Percentiles rank a stretch among this genome's conserved stretches.
phyloP scores from a whole-genome alignment of 2,329 filamentous ascomycete genomes.

The Tolypocladium ophioglossoides region DNA sequence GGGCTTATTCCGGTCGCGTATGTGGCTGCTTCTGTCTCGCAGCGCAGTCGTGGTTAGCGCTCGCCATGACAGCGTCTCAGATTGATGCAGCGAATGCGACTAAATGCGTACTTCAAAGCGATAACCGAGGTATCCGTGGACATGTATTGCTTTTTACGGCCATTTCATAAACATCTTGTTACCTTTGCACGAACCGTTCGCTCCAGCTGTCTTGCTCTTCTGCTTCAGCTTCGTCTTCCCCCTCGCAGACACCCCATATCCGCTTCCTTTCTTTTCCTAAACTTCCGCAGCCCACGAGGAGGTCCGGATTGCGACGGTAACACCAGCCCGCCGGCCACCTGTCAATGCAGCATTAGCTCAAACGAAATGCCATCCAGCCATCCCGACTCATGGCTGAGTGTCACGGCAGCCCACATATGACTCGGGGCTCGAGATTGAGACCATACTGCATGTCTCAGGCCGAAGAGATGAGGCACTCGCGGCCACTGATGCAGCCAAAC shows the following conservation, averaged over 20 bases:
- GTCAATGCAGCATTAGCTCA: neutral
- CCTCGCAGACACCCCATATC: too few relatives aligned
- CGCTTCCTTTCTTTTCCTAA: neutral
- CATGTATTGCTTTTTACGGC: too few relatives aligned
- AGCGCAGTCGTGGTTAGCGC: neutral
- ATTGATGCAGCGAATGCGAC: too few relatives aligned
- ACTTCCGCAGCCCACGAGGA: neutral
- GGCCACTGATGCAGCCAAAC: neutral
- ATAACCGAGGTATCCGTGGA: too few relatives aligned
- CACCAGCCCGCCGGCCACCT: neutral
- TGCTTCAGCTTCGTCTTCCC: too few relatives aligned
- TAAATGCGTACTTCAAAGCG: too few relatives aligned
- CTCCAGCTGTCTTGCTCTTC: too few relatives aligned
- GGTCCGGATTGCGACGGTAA: too few relatives aligned
- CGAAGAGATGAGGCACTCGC: neutral
- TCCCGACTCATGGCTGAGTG: neutral
- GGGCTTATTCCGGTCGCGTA: neutral
- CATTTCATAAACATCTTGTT: too few relatives aligned
- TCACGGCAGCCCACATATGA: neutral
- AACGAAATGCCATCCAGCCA: neutral
- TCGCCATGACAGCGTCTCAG: neutral
- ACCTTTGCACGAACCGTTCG: too few relatives aligned
- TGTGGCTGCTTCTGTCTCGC: neutral
- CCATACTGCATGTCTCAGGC: neutral
- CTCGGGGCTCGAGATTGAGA: neutral